Base-by-base conservation (phyloP, 139 green algal genomes). In the Axilococcus clingmanii region DNA sequence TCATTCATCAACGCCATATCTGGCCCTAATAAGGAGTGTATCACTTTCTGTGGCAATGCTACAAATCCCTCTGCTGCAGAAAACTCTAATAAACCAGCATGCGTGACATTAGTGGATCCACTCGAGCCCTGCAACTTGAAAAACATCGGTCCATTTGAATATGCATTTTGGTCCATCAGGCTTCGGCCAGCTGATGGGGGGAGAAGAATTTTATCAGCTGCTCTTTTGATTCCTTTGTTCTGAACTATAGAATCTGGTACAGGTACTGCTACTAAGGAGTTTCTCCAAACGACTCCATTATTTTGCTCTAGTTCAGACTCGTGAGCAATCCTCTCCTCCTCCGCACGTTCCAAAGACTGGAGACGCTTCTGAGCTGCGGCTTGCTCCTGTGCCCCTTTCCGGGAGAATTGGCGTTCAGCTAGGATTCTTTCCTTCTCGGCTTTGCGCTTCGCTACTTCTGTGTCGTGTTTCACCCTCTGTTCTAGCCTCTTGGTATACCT, bases 81-180 rank as follows among this genome's bases (percentile, higher is more conserved):
- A 56, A 90, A 94, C 37, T 91, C 79, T 22, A 94, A 67, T 37
- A 93, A 59, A 0, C 78, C 78, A 23, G 69, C 77, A 44, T 88
- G 80, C 11, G 74, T 80, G 37, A 33, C 44, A 31, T 31, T 44
- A n/a, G n/a, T n/a, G n/a, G n/a, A n/a, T 9, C 50, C 70, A 42
- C 31, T 33, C 4, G 51, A 16, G 4, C 52, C 63, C 11, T 34
- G 17, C n/a, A 76, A 38, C 31, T 85, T 57, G 56, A 94, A 94
- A 25, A 84, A 63, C 68, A 86, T 73, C 45, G 77, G 63, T 0
- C 85, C 84, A 49, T 88, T 88, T 30, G 77, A 78, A 19, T 40
- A 55, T 11, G 83, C 80, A 17, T 81, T 73, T 43, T 91, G 84
- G 0, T 22, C n/a, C 66, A 88, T 79, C 19, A 94, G 67, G 1